A percentile compares a stretch with the other conserved stretches of the same genome.
These are phyloP conservation scores for Penicillium sp. DNA, from an alignment of 2,329 filamentous ascomycete genomes.

Conservation along the genomic window DNA sequence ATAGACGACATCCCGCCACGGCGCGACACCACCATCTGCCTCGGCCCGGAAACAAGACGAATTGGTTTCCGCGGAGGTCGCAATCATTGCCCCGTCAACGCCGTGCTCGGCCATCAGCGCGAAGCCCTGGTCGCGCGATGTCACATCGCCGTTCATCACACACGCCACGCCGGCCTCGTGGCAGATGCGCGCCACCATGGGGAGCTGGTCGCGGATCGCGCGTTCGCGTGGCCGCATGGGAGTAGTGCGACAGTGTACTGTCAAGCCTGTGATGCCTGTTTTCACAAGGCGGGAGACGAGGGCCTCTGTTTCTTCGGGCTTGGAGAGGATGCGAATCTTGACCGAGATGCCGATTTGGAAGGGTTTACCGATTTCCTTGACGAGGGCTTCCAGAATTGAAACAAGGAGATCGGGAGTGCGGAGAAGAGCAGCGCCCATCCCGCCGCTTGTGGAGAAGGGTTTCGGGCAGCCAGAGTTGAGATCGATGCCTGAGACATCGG, in stretches of 20 bases:
- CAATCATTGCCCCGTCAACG: conserved; percentile 97
- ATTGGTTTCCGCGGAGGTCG: conserved; percentile 86
- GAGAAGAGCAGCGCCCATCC: conserved; percentile 92
- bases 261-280: conserved; percentile 89
- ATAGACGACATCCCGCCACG: conserved; percentile 74
- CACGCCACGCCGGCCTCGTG: conserved; percentile 83
- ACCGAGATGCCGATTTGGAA: conserved; percentile 93
- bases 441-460: conserved; percentile 86
- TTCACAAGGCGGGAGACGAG: conserved; percentile 75
- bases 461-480: conserved; percentile 99
- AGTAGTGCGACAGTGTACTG: conserved; percentile 92
- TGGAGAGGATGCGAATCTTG: conserved; percentile 87
- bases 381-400: conserved; percentile 78
- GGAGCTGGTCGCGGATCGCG: conserved; percentile 80
- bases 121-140: conserved; percentile 67
- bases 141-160: conserved; percentile 93
- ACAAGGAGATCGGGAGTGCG: conserved; percentile 79
- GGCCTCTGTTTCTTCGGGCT: conserved; percentile 68
- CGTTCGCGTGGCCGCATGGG: conserved; percentile 90
- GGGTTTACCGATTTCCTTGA: conserved; percentile 70
- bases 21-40: conserved; percentile 65
- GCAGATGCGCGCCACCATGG: conserved; percentile 79
- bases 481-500: conserved; percentile 89
- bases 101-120: conserved; percentile 72
- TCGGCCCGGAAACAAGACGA: conserved; percentile 76